Conservation (phyloP, 2,329 filamentous ascomycete genomes). For the Fusarium subtropicale region DNA sequence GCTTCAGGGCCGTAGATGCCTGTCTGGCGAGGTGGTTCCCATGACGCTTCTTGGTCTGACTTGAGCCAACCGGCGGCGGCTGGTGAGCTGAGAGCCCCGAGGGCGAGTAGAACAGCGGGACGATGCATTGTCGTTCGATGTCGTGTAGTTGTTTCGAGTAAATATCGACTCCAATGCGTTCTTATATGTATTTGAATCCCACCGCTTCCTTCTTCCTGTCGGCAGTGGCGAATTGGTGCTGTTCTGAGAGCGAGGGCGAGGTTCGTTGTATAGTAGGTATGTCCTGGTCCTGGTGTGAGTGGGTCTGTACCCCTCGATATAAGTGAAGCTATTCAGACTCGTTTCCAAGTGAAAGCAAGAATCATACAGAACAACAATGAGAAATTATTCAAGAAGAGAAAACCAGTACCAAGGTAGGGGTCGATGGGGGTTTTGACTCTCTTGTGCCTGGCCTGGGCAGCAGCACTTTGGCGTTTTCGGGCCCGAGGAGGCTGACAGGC, state of each 20-base stretch:
- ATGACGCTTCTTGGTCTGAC: conserved; percentile 44
- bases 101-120: conserved; percentile 39
- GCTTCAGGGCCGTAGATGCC: conserved; percentile 20
- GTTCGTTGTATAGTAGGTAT: neutral
- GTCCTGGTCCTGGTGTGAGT: conserved; percentile 4
- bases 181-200: neutral
- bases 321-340: conserved; percentile 27
- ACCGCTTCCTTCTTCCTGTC: neutral
- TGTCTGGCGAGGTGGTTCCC: conserved; percentile 49
- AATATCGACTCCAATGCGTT: neutral
- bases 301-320: conserved; percentile 4
- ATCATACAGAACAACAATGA: conserved; percentile 1
- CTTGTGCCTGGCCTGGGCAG: conserved; percentile 1
- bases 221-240: neutral
- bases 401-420: conserved; percentile 13
- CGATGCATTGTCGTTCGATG: conserved; percentile 32
- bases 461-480: conserved; percentile 14
- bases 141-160: neutral
- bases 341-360: conserved; percentile 8
- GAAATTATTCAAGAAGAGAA: neutral
- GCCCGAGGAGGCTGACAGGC: conserved; percentile 10
- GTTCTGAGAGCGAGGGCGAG: neutral
- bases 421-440: conserved; percentile 37
- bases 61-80: conserved; percentile 43
- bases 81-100: conserved; percentile 42